A percentile compares a stretch with the other conserved stretches of the same genome.
Evolutionary conservation across 257 asterid genomes (phyloP).

Genomic region (Ilex asprella): DNA sequence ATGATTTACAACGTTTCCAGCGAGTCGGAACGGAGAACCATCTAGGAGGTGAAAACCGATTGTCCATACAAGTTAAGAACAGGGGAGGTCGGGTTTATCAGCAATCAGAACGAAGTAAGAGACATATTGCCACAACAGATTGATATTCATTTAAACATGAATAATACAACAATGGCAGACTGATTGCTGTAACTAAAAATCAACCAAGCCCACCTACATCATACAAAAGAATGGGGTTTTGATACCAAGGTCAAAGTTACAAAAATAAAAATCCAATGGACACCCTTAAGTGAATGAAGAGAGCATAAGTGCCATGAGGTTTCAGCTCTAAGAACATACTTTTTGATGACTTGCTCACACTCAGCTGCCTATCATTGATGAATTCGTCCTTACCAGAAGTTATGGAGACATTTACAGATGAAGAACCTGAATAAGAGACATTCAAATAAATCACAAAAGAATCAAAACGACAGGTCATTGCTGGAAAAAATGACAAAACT

Average conservation of each 20-base stretch:
- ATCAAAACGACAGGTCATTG: not conserved
- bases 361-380: constrained; percentile 61
- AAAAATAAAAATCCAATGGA: constrained; percentile 29
- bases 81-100: no score
- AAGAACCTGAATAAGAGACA: constrained; percentile 50
- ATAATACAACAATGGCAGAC: not conserved
- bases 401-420: constrained; percentile 71
- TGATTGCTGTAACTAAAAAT: not conserved
- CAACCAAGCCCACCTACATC: not conserved
- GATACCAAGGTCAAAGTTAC: constrained; percentile 21
- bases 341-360: constrained; percentile 47
- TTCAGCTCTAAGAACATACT: constrained; percentile 8
- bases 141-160: no score
- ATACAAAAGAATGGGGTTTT: not conserved
- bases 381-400: constrained; percentile 72
- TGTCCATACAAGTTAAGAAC: no score
- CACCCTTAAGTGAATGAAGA: constrained; percentile 17
- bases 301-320: constrained; percentile 8
- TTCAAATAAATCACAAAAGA: not conserved
- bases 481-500: not conserved
- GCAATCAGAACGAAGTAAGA: no score
- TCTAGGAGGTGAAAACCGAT: no score
- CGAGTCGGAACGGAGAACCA: no score
- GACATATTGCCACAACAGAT: no score
- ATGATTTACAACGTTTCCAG: no score